phyloP scores from a whole-genome alignment of 768 basidiomycete genomes.

The Floccularia luteovirens region DNA sequence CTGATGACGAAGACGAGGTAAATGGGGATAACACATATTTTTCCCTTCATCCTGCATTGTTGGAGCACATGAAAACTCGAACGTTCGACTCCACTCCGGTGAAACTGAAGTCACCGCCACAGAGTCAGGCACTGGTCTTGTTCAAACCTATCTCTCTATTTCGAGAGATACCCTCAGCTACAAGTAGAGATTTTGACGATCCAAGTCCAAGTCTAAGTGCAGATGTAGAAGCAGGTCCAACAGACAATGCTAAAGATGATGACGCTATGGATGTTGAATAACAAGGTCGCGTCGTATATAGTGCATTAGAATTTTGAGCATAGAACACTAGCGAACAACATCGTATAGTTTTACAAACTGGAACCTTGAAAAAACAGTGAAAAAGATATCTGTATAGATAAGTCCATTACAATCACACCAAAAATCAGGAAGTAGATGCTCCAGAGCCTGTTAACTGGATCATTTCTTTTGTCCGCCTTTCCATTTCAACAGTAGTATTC shows the following conservation, averaged over 20 bases:
- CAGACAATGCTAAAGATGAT: conserved; percentile 16
- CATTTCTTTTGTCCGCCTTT: conserved; percentile 37
- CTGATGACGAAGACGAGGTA: conserved; percentile 34
- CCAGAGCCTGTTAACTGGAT: conserved; percentile 36
- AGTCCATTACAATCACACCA: too few species aligned
- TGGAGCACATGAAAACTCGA: conserved; percentile 34
- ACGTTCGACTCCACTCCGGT: conserved; percentile 10
- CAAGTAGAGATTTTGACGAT: conserved; percentile 10
- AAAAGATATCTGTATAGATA: too few species aligned
- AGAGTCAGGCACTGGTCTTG: conserved; percentile 45
- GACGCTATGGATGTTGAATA: conserved; percentile 52
- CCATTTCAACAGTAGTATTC: conserved; percentile 25
- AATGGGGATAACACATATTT: conserved; percentile 19
- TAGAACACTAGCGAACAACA: too few species aligned
- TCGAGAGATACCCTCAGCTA: too few species aligned
- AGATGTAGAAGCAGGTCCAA: conserved; percentile 8
- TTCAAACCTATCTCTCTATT: conserved; percentile 42
- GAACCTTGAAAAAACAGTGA: too few species aligned
- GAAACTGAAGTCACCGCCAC: conserved; percentile 10
- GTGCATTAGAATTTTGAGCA: conserved; percentile 7
- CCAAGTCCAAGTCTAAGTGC: conserved; percentile 3
- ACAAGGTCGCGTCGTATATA: too few species aligned
- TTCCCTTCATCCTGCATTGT: conserved; percentile 34
- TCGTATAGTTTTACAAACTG: too few species aligned
- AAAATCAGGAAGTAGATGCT: conserved; percentile 15